Conservation (phyloP, 208 protist species). For the Crithidia expoeki region DNA sequence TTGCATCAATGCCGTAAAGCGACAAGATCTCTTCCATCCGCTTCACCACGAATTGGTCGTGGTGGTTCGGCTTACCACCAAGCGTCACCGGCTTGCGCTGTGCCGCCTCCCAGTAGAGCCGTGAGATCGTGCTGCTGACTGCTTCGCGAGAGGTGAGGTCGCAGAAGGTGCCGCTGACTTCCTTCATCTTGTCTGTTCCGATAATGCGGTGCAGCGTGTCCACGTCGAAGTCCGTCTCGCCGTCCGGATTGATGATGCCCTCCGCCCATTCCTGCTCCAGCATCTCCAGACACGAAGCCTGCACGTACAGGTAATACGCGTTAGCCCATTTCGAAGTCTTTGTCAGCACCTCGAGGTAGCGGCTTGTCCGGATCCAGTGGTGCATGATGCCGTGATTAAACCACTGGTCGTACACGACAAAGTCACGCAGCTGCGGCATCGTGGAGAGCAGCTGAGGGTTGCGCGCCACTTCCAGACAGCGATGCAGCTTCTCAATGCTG, state of each 20-base stretch:
- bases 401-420: conserved; percentile 66
- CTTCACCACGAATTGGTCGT: conserved; percentile 56
- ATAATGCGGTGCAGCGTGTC: conserved; percentile 17
- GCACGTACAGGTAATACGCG: conserved; percentile 59
- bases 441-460: conserved; percentile 43
- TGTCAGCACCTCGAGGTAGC: conserved; percentile 39
- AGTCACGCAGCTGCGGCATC: conserved; percentile 64
- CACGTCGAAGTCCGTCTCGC: conserved; percentile 19
- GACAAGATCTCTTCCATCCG: conserved; percentile 57
- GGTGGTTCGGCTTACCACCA: conserved; percentile 45
- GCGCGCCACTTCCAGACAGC: conserved; percentile 40
- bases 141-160: conserved; percentile 10
- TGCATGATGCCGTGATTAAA: conserved; percentile 42
- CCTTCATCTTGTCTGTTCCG: conserved; percentile 4
- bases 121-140: conserved; percentile 9
- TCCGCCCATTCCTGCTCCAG: conserved; percentile 34
- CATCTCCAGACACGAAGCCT: conserved; percentile 74
- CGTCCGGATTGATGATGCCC: conserved; percentile 18
- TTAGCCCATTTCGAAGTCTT: conserved; percentile 62
- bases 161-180: conserved; percentile 18
- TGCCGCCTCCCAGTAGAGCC: conserved; percentile 62
- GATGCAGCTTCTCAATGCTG: conserved; percentile 36
- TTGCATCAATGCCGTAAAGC: conserved; percentile 27
- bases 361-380: conserved; percentile 45
- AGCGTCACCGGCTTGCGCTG: conserved; percentile 55